Conservation (phyloP, 2,329 filamentous ascomycete genomes). For the Drechmeria coniospora region DNA sequence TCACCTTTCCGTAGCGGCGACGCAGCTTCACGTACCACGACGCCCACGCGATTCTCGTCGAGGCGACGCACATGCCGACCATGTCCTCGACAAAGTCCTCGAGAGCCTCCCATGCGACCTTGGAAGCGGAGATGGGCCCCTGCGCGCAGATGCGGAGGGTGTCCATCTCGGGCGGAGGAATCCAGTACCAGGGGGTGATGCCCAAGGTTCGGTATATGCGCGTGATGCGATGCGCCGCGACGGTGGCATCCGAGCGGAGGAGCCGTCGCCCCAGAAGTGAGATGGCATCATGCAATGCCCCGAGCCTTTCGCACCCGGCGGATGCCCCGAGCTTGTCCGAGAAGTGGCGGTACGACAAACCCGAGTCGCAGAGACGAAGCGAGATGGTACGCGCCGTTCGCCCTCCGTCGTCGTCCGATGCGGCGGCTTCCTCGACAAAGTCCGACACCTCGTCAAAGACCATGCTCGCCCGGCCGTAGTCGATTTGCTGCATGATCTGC, state of each 20-base stretch:
- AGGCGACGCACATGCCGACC: constrained; percentile 4
- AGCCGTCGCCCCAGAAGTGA: constrained; percentile 5
- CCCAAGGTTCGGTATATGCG: constrained; percentile 10
- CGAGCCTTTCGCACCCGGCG: constrained; percentile 2
- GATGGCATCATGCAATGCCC: not conserved
- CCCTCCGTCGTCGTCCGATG: not conserved
- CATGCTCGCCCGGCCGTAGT: constrained; percentile 8
- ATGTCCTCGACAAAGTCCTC: constrained; percentile 6
- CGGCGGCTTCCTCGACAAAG: constrained; percentile 5
- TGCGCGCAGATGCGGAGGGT: constrained; percentile 6
- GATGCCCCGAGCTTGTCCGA: not conserved
- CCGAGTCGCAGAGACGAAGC: constrained; percentile 9
- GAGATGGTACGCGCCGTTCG: not conserved
- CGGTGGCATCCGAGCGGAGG: constrained; percentile 3
- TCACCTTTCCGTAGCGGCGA: constrained; percentile 4
- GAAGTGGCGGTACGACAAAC: constrained; percentile 6
- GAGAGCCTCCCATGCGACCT: constrained; percentile 3
- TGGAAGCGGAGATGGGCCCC: constrained; percentile 5
- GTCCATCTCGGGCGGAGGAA: constrained; percentile 7
- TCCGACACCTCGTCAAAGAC: constrained; percentile 13
- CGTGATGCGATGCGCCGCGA: constrained; percentile 6
- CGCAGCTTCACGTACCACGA: constrained; percentile 3
- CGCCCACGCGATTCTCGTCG: constrained; percentile 2
- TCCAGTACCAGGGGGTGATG: constrained; percentile 11
- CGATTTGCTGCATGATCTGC: constrained; percentile 4